phyloP scores from a whole-genome alignment of 1,139 yeast species.

The Meyerozyma elateridarum region DNA sequence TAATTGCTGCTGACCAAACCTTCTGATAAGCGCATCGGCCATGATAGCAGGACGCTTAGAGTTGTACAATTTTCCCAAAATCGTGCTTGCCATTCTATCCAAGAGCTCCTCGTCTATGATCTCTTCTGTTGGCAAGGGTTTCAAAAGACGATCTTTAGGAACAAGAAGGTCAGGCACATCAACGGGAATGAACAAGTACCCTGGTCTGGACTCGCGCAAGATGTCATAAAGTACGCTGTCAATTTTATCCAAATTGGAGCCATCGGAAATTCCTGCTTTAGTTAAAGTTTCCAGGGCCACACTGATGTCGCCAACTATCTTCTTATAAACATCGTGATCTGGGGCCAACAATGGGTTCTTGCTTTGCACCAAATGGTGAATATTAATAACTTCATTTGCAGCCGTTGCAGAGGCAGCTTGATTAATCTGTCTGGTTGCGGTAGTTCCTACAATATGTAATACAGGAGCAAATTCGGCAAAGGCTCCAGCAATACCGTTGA shows the following conservation, averaged over 20 bases:
- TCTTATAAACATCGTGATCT: slow-evolving; percentile 61
- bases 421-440: slow-evolving; percentile 28
- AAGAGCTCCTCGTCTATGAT: slow-evolving; percentile 21
- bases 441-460: slow-evolving; percentile 79
- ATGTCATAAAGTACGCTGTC: slow-evolving; percentile 62
- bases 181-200: slow-evolving; percentile 70
- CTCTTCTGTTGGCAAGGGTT: slow-evolving; percentile 23
- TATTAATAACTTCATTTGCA: slow-evolving; percentile 19
- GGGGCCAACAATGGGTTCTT: slow-evolving; percentile 42
- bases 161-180: slow-evolving; percentile 57
- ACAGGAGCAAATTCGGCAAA: slow-evolving; percentile 77
- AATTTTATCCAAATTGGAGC: slow-evolving; percentile 38
- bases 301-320: slow-evolving; percentile 54
- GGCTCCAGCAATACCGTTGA: slow-evolving; percentile 81
- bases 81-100: slow-evolving; percentile 36
- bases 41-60: slow-evolving; percentile 55
- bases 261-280: slow-evolving; percentile 43
- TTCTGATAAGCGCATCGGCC: slow-evolving; percentile 60
- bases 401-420: slow-evolving; percentile 20
- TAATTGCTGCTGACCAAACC: slow-evolving; percentile 42
- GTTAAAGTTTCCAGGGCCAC: slow-evolving; percentile 56
- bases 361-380: slow-evolving; percentile 70
- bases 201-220: slow-evolving; percentile 62
- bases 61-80: slow-evolving; percentile 46
- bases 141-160: slow-evolving; percentile 26